A percentile compares a stretch with the other conserved stretches of the same genome.
Conservation (phyloP, 371 early-diverging fungal species). For the Nematocida sp. region DNA sequence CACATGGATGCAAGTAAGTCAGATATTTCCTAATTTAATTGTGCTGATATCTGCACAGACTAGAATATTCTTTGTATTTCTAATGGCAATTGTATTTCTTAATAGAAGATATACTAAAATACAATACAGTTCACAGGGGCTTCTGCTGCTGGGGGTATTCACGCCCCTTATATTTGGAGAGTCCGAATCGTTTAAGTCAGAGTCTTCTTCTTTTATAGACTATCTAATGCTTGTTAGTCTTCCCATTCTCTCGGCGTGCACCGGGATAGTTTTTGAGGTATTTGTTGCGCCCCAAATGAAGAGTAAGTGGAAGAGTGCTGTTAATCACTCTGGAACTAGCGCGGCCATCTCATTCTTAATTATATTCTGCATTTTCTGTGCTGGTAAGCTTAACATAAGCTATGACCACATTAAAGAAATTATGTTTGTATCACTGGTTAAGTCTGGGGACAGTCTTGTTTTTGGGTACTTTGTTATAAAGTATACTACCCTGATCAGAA, state of each 20-base stretch:
- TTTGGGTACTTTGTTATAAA: slow-evolving; percentile 18
- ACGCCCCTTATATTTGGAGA: slow-evolving; percentile 6
- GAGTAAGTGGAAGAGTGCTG: slow-evolving; percentile 2
- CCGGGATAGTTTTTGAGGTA: slow-evolving; percentile 40
- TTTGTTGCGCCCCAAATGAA: background rate
- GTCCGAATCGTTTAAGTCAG: background rate
- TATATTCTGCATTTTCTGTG: background rate
- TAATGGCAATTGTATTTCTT: slow-evolving; percentile 33
- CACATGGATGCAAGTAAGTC: slow-evolving; percentile 5
- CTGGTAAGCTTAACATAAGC: background rate
- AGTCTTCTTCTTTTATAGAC: background rate
- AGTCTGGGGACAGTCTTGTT: slow-evolving; percentile 15
- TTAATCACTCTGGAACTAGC: slow-evolving; percentile 39
- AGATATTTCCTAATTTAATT: slow-evolving; percentile 1
- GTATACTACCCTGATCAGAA: slow-evolving; percentile 2
- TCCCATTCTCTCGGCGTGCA: background rate
- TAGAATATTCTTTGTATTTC: slow-evolving; percentile 42
- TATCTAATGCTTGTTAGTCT: background rate
- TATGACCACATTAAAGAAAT: background rate
- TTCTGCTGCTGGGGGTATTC: slow-evolving; percentile 17
- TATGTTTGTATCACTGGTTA: background rate
- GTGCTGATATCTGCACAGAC: slow-evolving; percentile 21
- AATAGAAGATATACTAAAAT: slow-evolving; percentile 1
- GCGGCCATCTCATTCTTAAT: slow-evolving; percentile 11
- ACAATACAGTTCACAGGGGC: slow-evolving; percentile 24